A percentile compares a stretch with the other conserved stretches of the same genome.
Conservation (phyloP, 148 eudicot species). For the Agrostemma githago region DNA sequence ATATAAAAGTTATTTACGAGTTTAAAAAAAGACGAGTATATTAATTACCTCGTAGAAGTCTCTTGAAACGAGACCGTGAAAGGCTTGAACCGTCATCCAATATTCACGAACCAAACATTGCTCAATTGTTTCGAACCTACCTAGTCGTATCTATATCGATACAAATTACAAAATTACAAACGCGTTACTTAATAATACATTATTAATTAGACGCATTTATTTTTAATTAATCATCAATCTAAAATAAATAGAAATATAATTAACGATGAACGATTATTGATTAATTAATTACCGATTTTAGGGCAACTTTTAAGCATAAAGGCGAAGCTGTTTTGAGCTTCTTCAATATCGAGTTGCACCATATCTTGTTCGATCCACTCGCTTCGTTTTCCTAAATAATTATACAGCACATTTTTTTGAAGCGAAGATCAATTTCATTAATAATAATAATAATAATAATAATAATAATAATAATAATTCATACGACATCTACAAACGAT, state of each 20-base stretch:
- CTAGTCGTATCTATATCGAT: conserved; percentile 18
- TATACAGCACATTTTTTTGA: too few species aligned
- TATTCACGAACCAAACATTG: conserved; percentile 22
- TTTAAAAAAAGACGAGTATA: too few species aligned
- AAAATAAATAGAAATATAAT: background rate
- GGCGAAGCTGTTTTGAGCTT: conserved; percentile 18
- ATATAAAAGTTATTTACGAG: too few species aligned
- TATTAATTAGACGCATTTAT: too few species aligned
- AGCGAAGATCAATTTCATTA: too few species aligned
- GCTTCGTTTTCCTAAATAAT: conserved; percentile 15
- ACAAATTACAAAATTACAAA: background rate
- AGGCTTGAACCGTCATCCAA: conserved; percentile 23
- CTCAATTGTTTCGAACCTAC: conserved; percentile 18
- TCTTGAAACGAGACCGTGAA: conserved; percentile 17
- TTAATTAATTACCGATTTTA: conserved; percentile 21
- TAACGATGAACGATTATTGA: background rate
- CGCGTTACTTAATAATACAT: too few species aligned
- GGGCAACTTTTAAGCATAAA: conserved; percentile 18
- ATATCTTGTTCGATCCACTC: conserved; percentile 5
- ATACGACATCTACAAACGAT: too few species aligned
- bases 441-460: too few species aligned
- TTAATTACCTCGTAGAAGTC: conserved; percentile 22
- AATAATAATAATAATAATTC: too few species aligned
- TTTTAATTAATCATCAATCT: too few species aligned
- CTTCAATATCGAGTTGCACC: conserved; percentile 13